Base-by-base conservation (phyloP, 129 eudicot genomes). In the Flaveria brownii region DNA sequence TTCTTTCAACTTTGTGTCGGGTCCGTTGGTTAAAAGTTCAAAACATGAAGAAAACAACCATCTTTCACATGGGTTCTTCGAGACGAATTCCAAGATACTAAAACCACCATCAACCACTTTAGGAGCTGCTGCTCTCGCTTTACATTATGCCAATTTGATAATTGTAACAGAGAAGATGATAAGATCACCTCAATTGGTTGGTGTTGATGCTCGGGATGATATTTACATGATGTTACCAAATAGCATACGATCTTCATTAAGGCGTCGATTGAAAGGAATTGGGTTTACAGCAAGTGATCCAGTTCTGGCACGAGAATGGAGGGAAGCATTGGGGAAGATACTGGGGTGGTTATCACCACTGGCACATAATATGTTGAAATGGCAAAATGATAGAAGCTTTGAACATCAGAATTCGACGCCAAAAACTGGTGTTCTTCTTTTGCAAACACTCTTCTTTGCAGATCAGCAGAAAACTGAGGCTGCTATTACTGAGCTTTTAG, bases 341-440 rank as follows among this genome's bases (percentile, higher is more conserved):
- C 61, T 94, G 57, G 93, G 86, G n/a, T 94, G 98, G 98, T 63
- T 94, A 72, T 86, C 87, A 20, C 98, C 98, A 5, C 54, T 94
- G 77, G 98, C 96, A 10, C 98, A 94, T 61, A 91, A 94, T 20
- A 91, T 94, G 98, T 86, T 94, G 85, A 94, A 91, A 75, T 94
- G 98, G 98, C 97, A 94, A 56, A 87, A 85, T 67, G 98, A 94
- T 66, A 88, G 98, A 75, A 91, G 97, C 78, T 88, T 91, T 54
- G 98, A 94, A 68, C 97, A 91, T 70, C 96, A 94, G 10, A 87
- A 84, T 60, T 15, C 79, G 81, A 82, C 82, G 72, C 87, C 89
- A 0, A 87, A 85, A 71, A 88, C 84, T 2, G 89, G 91, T 74
- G 96, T 91, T 59, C 91, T 90, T 74, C 69, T 87, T 64, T 45